Evolutionary conservation across 371 early-diverging fungal genomes (phyloP), one percentile per base, ranked within the genome.

Genomic region (Actinomucor elegans): DNA sequence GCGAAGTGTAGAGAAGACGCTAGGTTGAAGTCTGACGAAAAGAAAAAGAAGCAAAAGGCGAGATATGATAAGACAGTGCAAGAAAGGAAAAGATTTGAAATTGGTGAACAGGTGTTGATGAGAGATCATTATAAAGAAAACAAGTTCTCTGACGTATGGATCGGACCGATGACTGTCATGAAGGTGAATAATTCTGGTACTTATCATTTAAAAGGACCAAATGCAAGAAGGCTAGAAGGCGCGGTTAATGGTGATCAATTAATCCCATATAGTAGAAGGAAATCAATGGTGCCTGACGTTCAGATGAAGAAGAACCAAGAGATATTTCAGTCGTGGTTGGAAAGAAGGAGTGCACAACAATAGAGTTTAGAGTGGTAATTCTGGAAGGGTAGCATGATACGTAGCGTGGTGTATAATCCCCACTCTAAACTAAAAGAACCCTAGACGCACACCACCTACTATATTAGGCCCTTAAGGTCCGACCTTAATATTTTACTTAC

Each of bases 101-200:
- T 57, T 14, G 63, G 63, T 38, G 57, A 62, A 20, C 57, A 62
- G 44, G 63, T 56, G 12, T 34, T 62, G 2, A 36, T 56, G 48
- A 29, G 38, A 15, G 57, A 61, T 4, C 27, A 44, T 24, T 6
- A 24, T 9, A 24, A 21, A 4, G 12, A 21, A 7, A 15, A 17
- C 31, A 62, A 62, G 43, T 61, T 61, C 28, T n/a, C 28, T n/a
- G 56, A 53, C 24, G n/a, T 31, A 0, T 61, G 56, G 52, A 9
- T 53, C 1, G 57, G 63, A 10, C 63, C 63, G 8, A 14, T 48
- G 2, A 40, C 40, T 4, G 54, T 63, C 27, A 24, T 34, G 0
- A 31, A 32, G 4, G 46, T 38, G 1, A 52, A 55, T 11, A 18
- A 50, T 9, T 15, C 32, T 34, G 57, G 57, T 0, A 51, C 47